phyloP scores from a whole-genome alignment of 352 stramenopile species.

The Phytophthora tubulina region DNA sequence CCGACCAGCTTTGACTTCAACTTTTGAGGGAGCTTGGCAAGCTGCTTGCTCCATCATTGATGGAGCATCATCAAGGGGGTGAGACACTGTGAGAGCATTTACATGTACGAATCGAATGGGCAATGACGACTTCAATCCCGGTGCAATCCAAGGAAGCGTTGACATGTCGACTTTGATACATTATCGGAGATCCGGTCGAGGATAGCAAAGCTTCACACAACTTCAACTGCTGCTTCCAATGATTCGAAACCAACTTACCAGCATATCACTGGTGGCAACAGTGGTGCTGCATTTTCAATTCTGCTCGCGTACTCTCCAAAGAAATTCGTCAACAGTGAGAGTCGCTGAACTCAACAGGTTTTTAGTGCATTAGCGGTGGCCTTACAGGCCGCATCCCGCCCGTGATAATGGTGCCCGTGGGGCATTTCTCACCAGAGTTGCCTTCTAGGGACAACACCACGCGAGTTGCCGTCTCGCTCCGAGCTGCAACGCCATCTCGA shows the following conservation, averaged over 20 bases:
- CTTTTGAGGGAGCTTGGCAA: no score
- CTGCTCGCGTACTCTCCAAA: background rate
- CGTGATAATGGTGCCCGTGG: constrained; percentile 43
- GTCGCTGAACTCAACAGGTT: background rate
- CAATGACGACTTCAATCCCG: no score
- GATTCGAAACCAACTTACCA: no score
- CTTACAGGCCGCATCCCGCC: constrained; percentile 35
- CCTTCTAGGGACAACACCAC: constrained; percentile 45
- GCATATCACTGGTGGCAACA: background rate
- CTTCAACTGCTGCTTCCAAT: constrained; percentile 1
- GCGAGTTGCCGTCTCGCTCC: constrained; percentile 27
- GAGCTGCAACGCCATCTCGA: constrained; percentile 52
- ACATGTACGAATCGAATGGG: no score
- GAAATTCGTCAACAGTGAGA: background rate
- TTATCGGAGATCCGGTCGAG: background rate
- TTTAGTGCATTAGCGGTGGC: constrained; percentile 22
- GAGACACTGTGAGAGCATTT: no score
- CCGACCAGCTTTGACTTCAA: constrained; percentile 9
- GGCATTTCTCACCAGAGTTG: constrained; percentile 52
- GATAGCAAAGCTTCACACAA: background rate
- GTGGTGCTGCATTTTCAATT: background rate
- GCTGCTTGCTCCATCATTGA: no score
- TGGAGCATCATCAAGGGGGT: no score
- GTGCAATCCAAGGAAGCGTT: background rate
- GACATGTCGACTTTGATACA: constrained; percentile 8